A percentile compares a stretch with the other conserved stretches of the same genome.
These are phyloP conservation scores for Phylloporus rhodoxanthus DNA, from an alignment of 768 basidiomycete genomes.

Conservation along the genomic window DNA sequence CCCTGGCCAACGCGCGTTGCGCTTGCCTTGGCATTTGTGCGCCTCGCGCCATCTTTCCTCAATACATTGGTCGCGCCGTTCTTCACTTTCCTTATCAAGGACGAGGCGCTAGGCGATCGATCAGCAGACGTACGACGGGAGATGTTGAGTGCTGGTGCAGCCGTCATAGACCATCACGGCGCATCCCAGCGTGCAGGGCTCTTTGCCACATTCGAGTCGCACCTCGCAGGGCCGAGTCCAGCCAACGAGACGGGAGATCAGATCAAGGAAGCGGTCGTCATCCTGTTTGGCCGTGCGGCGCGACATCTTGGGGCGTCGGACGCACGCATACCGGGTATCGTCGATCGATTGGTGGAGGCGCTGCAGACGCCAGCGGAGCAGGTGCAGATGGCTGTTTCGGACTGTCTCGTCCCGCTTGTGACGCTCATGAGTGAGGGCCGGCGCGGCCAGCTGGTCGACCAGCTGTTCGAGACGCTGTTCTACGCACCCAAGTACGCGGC, in stretches of 20 bases:
- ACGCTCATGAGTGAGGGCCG: constrained; percentile 49
- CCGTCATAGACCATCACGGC: constrained; percentile 81
- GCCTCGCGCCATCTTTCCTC: constrained; percentile 61
- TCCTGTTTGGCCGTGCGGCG: constrained; percentile 89
- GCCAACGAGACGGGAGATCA: constrained; percentile 74
- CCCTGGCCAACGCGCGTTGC: constrained; percentile 85
- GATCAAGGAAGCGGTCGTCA: constrained; percentile 92
- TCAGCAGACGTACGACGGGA: constrained; percentile 72
- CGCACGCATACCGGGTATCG: constrained; percentile 69
- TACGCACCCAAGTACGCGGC: constrained; percentile 81
- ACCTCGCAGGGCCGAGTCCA: constrained; percentile 50
- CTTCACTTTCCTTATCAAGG: constrained; percentile 81
- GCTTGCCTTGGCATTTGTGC: constrained; percentile 59
- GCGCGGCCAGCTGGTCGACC: constrained; percentile 56
- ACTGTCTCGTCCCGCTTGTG: constrained; percentile 87
- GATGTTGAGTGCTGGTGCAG: constrained; percentile 82
- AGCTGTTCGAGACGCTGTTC: constrained; percentile 71
- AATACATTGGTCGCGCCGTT: constrained; percentile 57
- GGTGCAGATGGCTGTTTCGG: constrained; percentile 94
- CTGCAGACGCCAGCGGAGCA: constrained; percentile 92
- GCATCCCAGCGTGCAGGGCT: constrained; percentile 62
- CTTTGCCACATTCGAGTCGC: constrained; percentile 75
- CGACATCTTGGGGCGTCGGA: constrained; percentile 78
- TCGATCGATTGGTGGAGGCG: constrained; percentile 81
- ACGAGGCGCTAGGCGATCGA: constrained; percentile 84